These are phyloP conservation scores for Dioscorea dumetorum DNA, from an alignment of 106 monocot species.

Conservation along the genomic window DNA sequence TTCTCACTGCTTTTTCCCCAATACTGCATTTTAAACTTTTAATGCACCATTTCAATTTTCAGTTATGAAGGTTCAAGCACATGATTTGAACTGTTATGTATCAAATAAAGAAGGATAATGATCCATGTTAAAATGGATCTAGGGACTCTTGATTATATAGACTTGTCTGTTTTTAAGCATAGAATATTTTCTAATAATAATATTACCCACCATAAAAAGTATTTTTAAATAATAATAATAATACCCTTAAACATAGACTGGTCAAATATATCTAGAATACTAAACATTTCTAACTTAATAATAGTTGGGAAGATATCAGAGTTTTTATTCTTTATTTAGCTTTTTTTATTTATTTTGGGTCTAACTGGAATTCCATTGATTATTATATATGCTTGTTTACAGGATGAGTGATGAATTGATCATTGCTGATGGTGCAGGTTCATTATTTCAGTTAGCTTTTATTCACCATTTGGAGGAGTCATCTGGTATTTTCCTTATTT, in stretches of 20 bases:
- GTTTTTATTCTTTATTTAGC: background rate
- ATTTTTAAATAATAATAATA: too few relatives aligned
- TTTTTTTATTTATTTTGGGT: background rate
- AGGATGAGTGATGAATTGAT: background rate
- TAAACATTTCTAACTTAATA: background rate
- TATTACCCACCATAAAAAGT: too few relatives aligned
- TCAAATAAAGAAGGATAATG: too few relatives aligned
- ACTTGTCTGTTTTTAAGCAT: too few relatives aligned
- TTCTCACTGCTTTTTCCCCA: too few relatives aligned
- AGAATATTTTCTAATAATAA: too few relatives aligned
- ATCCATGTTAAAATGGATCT: too few relatives aligned
- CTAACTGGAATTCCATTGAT: background rate
- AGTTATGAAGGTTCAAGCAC: background rate
- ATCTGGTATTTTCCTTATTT: slow-evolving; percentile 26
- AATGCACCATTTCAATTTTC: too few relatives aligned
- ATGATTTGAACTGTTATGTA: background rate
- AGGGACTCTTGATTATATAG: too few relatives aligned
- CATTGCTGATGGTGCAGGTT: slow-evolving; percentile 32
- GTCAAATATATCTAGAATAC: too few relatives aligned
- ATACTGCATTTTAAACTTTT: too few relatives aligned
- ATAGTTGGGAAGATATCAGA: background rate
- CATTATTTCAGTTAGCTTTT: slow-evolving; percentile 57
- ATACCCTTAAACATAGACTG: too few relatives aligned
- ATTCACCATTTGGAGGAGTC: slow-evolving; percentile 45
- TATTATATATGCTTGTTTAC: background rate